phyloP scores from a whole-genome alignment of 768 basidiomycete genomes.

The Kwoniella europaea region DNA sequence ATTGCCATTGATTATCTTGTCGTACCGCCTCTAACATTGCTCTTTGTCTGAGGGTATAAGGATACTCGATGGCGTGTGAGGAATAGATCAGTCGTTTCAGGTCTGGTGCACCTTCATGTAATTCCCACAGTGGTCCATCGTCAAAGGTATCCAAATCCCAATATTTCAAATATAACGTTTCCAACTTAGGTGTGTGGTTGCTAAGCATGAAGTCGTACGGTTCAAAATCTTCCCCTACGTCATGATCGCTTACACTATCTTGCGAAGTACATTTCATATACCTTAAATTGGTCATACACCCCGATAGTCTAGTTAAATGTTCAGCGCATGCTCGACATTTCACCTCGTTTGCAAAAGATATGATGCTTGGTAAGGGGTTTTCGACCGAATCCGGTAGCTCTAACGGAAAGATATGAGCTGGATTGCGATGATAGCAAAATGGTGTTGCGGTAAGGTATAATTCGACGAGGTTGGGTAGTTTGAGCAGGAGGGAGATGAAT shows the following conservation, averaged over 20 bases:
- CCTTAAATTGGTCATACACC: background rate
- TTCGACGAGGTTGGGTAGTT: slow-evolving; percentile 11
- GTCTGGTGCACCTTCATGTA: background rate
- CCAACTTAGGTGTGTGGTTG: background rate
- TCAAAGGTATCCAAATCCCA: background rate
- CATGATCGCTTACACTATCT: slow-evolving; percentile 1
- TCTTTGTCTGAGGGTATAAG: background rate
- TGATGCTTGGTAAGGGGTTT: background rate
- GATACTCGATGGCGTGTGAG: background rate
- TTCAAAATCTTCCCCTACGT: background rate
- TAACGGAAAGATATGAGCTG: background rate
- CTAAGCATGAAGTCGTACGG: slow-evolving; percentile 1
- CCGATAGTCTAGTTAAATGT: background rate
- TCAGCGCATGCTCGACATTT: slow-evolving; percentile 12
- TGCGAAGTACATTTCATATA: slow-evolving; percentile 10
- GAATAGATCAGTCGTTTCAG: background rate
- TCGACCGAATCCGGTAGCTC: background rate
- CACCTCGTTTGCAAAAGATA: slow-evolving; percentile 11
- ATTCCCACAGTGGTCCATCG: background rate
- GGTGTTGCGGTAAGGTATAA: slow-evolving; percentile 7
- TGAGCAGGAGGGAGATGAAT: background rate
- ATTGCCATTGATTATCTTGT: background rate
- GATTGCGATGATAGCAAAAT: slow-evolving; percentile 12
- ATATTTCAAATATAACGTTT: slow-evolving; percentile 7
- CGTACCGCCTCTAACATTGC: background rate